A percentile compares a stretch with the other conserved stretches of the same genome.
Conservation (phyloP, 108 stramenopile species). For the Aurantiochytrium sp. region DNA sequence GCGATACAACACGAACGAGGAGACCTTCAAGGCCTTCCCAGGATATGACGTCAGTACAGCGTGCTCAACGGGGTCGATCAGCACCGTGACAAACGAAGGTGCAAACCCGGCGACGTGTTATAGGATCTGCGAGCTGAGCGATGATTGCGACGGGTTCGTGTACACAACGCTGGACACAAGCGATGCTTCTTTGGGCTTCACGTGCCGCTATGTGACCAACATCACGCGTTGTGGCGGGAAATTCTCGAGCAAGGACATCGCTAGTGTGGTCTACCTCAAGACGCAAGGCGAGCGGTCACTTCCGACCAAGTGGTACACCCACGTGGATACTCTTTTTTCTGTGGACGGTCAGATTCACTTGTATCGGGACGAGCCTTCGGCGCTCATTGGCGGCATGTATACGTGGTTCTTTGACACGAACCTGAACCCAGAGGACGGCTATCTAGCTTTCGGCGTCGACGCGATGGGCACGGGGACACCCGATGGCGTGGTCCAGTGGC, state of each 20-base stretch:
- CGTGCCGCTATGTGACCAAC: neutral
- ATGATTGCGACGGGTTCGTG: neutral
- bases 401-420: slow-evolving; percentile 15
- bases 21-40: neutral
- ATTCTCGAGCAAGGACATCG: neutral
- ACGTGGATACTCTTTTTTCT: neutral
- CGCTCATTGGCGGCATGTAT: neutral
- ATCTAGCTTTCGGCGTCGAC: neutral
- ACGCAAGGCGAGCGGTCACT: neutral
- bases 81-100: neutral
- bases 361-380: neutral
- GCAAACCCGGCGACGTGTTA: neutral
- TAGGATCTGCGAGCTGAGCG: neutral
- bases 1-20: neutral
- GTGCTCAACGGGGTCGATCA: neutral
- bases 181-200: no score
- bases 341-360: neutral
- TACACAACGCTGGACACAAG: neutral
- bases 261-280: neutral
- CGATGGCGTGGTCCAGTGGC: neutral
- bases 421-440: neutral
- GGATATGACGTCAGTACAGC: neutral
- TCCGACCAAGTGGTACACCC: slow-evolving; percentile 18
- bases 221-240: neutral
- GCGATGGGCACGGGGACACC: neutral